Percentiles rank a stretch among this genome's conserved stretches.
These are phyloP conservation scores for Paracorniculantispora psalliotae DNA, from an alignment of 2,329 filamentous ascomycete genomes.

Conservation along the genomic window DNA sequence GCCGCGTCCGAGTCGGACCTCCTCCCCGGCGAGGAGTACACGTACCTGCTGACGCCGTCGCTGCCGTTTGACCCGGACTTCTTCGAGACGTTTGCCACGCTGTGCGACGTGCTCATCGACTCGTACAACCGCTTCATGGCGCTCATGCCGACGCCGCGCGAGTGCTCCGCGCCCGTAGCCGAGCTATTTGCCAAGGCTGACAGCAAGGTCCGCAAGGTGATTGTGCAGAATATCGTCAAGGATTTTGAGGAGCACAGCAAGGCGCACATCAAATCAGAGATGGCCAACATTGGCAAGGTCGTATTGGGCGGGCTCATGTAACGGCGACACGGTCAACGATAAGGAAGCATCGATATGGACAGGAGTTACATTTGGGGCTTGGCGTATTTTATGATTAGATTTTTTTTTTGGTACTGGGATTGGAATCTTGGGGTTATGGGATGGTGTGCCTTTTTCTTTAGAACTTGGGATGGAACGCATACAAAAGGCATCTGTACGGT, in stretches of 20 bases:
- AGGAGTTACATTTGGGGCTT: slow-evolving; percentile 1
- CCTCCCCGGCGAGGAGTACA: slow-evolving; percentile 80
- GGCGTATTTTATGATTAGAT: background rate
- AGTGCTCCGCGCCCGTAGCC: slow-evolving; percentile 64
- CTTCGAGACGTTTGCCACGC: slow-evolving; percentile 89
- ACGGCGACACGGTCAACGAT: slow-evolving; percentile 10
- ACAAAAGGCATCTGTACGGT: background rate
- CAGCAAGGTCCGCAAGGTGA: slow-evolving; percentile 76
- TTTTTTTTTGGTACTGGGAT: background rate
- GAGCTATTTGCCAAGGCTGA: slow-evolving; percentile 92
- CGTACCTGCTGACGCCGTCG: slow-evolving; percentile 81
- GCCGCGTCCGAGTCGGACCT: slow-evolving; percentile 60
- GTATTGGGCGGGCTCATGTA: slow-evolving; percentile 81
- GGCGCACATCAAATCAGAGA: slow-evolving; percentile 69
- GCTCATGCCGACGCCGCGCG: slow-evolving; percentile 68
- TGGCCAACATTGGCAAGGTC: slow-evolving; percentile 81
- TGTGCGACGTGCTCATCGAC: slow-evolving; percentile 94
- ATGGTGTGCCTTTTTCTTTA: background rate
- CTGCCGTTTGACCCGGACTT: slow-evolving; percentile 96
- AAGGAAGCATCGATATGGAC: background rate
- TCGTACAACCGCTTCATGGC: slow-evolving; percentile 75
- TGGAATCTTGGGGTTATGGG: background rate
- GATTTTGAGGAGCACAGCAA: slow-evolving; percentile 91
- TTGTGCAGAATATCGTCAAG: slow-evolving; percentile 78
- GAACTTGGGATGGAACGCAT: background rate